A percentile compares a stretch with the other conserved stretches of the same genome.
phyloP scores from a whole-genome alignment of 441 rosid species.

The Pelargonium cotyledonis region DNA sequence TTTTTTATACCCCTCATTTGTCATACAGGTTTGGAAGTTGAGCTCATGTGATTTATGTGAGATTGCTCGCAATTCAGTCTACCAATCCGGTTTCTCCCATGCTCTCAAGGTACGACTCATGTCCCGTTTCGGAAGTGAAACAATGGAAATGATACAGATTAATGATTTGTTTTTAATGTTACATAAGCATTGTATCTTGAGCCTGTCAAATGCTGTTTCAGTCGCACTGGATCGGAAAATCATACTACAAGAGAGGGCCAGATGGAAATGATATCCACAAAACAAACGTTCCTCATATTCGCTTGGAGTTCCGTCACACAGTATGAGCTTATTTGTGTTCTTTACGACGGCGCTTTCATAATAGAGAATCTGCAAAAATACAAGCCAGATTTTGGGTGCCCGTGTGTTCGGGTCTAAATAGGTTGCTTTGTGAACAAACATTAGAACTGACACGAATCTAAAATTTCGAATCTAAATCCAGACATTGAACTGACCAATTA shows the following conservation, averaged over 20 bases:
- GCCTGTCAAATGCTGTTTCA: slow-evolving; percentile 27
- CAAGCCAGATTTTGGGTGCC: too few species aligned
- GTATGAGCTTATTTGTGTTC: slow-evolving; percentile 30
- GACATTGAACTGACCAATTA: neutral
- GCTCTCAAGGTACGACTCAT: slow-evolving; percentile 67
- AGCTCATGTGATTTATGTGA: slow-evolving; percentile 96
- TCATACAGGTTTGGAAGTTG: slow-evolving; percentile 85
- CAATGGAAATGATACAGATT: neutral
- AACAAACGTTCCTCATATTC: slow-evolving; percentile 97
- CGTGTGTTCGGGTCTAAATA: too few species aligned
- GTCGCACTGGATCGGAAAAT: slow-evolving; percentile 96
- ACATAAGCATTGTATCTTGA: neutral
- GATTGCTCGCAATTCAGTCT: slow-evolving; percentile 96
- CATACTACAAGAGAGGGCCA: slow-evolving; percentile 91
- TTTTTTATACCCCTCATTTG: neutral
- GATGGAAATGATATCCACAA: slow-evolving; percentile 87
- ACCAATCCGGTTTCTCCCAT: slow-evolving; percentile 97
- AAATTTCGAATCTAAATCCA: neutral
- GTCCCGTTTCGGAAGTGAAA: neutral
- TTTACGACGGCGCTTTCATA: neutral
- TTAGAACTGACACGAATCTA: too few species aligned
- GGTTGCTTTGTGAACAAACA: too few species aligned
- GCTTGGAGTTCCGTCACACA: slow-evolving; percentile 86
- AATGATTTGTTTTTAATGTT: neutral
- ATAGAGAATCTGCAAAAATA: too few species aligned